Evolutionary conservation across 2,329 filamentous ascomycete genomes (phyloP), one percentile per base, ranked within the genome.

Genomic region (Rutstroemia sp.): DNA sequence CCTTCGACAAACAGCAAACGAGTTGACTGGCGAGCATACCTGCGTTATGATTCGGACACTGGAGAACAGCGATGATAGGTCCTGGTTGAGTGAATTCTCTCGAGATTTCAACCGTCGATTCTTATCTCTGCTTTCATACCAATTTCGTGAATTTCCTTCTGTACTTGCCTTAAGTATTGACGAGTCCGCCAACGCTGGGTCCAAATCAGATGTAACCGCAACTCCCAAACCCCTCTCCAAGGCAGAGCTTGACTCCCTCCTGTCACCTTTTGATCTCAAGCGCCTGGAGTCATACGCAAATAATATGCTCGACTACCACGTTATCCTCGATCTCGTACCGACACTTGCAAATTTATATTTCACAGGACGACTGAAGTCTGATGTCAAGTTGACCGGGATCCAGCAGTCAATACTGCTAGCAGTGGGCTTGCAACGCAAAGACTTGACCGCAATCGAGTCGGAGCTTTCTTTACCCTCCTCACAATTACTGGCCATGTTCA

Each of bases 271-370:
- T 70, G 94, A 99, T 71, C 81, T 96, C 60, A 97, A 97, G 76
- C 86, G 94, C 27, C 79, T 99, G 3, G 92, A 96, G 69, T 92
- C 88, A 45, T 99, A 99, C 67, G 90, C 94, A 16, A 95, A 95
- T 73, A 96, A 95, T 73, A 88, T 96, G 80, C 83, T 99, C 44
- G 95, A 99, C 72, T 96, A 97, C 75, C 95, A 96, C 69, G 92
- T 96, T 64, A 94, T 99, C 55, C 80, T 97, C 27, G 95, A 99
- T 70, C 82, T 99, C 67, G 79, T 99, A 56, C 94, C 94, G 0
- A 81, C 79, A 1, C 84, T 99, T 61, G 87, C 94, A 1, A 78
- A 79, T 23, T 80, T 95, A 25, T 96, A 92, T 76, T 99, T 99
- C 72, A 85, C 83, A 0, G 88, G 90, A 49, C 83, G 85, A 9